Conservation (phyloP, 1,284 basidiomycete genomes). For the Fistulinella staudtii region DNA sequence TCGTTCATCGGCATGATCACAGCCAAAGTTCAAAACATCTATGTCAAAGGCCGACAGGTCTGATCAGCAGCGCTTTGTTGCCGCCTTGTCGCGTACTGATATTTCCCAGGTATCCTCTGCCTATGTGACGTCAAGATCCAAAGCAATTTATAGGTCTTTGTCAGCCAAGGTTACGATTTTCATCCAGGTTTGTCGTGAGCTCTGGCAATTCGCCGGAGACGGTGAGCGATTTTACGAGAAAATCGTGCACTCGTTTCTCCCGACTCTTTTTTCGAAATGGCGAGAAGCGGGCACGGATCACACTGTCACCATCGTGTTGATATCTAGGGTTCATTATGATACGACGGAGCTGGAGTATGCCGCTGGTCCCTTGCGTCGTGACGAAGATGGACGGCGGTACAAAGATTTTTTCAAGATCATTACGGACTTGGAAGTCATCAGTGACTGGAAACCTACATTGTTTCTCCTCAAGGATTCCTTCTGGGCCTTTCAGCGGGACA, state of each 20-base stretch:
- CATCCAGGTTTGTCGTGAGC: constrained; percentile 92
- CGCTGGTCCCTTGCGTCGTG: constrained; percentile 67
- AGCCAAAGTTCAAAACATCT: constrained; percentile 78
- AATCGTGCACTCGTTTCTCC: constrained; percentile 89
- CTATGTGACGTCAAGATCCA: constrained; percentile 79
- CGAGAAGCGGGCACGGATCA: constrained; percentile 84
- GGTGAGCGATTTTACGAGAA: constrained; percentile 97
- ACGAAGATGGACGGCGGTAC: constrained; percentile 77
- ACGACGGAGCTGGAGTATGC: constrained; percentile 76
- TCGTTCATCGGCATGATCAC: constrained; percentile 74
- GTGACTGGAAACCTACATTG: constrained; percentile 86
- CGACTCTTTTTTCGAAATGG: constrained; percentile 82
- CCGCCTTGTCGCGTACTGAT: constrained; percentile 6
- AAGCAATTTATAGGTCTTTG: constrained; percentile 85
- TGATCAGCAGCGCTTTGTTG: constrained; percentile 17
- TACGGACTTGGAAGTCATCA: constrained; percentile 85
- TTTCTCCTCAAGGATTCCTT: constrained; percentile 85
- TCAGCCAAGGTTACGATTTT: constrained; percentile 92
- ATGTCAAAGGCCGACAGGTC: constrained; percentile 61
- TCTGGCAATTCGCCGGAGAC: constrained; percentile 97
- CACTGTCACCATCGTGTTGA: constrained; percentile 90
- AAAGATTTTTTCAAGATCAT: constrained; percentile 97
- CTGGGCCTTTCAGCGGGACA: constrained; percentile 85
- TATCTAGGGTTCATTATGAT: constrained; percentile 93
- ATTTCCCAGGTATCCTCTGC: constrained; percentile 68